phyloP scores from a whole-genome alignment of 2,329 filamentous ascomycete species.

The Xylaria sp. region DNA sequence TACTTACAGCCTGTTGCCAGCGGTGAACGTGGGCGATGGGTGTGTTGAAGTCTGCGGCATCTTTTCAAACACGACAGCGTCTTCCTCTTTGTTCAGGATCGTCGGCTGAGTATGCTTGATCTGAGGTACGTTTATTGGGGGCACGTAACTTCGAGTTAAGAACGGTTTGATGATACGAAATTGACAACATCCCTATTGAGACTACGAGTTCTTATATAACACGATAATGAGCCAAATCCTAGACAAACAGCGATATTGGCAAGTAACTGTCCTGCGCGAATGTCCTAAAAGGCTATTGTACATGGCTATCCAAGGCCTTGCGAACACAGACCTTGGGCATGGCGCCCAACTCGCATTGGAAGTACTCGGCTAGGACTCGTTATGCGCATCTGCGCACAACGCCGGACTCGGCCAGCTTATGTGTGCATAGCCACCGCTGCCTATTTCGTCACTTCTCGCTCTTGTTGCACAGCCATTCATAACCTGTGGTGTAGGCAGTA shows the following conservation, averaged over 20 bases:
- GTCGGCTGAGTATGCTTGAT: neutral
- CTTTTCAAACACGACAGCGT: neutral
- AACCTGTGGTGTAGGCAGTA: neutral
- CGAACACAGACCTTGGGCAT: constrained; percentile 15
- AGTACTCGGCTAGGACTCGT: constrained; percentile 17
- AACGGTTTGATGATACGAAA: constrained; percentile 19
- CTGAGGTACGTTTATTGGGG: constrained; percentile 3
- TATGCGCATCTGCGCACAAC: constrained; percentile 31
- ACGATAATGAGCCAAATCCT: neutral
- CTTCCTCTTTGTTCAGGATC: neutral
- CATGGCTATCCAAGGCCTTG: neutral
- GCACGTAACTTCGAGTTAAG: no score
- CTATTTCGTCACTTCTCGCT: neutral
- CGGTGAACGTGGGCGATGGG: constrained; percentile 13
- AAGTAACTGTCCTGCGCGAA: constrained; percentile 24
- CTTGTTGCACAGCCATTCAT: no score
- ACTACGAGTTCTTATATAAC: constrained; percentile 18
- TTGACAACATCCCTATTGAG: constrained; percentile 1
- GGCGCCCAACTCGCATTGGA: neutral
- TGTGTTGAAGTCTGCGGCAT: constrained; percentile 16
- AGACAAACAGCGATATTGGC: neutral
- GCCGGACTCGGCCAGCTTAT: constrained; percentile 4
- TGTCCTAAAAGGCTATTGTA: constrained; percentile 19
- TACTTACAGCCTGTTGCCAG: constrained; percentile 21
- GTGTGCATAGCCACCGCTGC: constrained; percentile 3